Percentiles rank a stretch among this genome's conserved stretches.
Evolutionary conservation across 768 basidiomycete genomes (phyloP).

Genomic region (Tulasnella calospora): DNA sequence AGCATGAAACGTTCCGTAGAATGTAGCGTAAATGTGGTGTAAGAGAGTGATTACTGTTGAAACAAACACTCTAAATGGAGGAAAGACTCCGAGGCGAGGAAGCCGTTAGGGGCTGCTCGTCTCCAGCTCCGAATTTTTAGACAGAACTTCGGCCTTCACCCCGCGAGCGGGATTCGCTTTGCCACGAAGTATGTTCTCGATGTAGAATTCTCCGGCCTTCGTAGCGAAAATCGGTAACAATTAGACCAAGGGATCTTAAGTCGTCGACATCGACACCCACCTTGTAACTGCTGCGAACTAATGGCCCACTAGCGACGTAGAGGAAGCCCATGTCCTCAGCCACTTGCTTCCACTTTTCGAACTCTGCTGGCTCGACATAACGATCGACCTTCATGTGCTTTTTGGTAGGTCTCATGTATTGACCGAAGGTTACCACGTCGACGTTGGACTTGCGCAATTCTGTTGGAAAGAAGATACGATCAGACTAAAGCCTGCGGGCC

Average conservation of each 20-base stretch:
- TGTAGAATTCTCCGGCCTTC: slow-evolving; percentile 93
- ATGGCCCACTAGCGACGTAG: slow-evolving; percentile 93
- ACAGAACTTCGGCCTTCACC: neutral
- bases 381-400: slow-evolving; percentile 98
- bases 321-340: slow-evolving; percentile 94
- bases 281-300: slow-evolving; percentile 97
- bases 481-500: neutral
- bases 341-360: slow-evolving; percentile 81
- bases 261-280: slow-evolving; percentile 42
- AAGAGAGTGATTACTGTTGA: neutral
- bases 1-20: neutral
- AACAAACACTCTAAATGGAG: neutral
- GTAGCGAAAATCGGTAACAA: slow-evolving; percentile 18
- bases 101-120: neutral
- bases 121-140: neutral
- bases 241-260: slow-evolving; percentile 12
- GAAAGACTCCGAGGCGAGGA: neutral
- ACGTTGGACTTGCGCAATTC: slow-evolving; percentile 84
- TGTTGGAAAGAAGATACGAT: slow-evolving; percentile 34
- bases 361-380: slow-evolving; percentile 91
- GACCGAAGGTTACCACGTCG: slow-evolving; percentile 97
- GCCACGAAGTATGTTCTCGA: slow-evolving; percentile 78
- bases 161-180: slow-evolving; percentile 37
- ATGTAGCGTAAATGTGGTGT: neutral
- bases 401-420: slow-evolving; percentile 99